Evolutionary conservation across 1,284 basidiomycete species (phyloP), one percentile per base, ranked within the genome.

Genomic region (Ganoderma sinense): DNA sequence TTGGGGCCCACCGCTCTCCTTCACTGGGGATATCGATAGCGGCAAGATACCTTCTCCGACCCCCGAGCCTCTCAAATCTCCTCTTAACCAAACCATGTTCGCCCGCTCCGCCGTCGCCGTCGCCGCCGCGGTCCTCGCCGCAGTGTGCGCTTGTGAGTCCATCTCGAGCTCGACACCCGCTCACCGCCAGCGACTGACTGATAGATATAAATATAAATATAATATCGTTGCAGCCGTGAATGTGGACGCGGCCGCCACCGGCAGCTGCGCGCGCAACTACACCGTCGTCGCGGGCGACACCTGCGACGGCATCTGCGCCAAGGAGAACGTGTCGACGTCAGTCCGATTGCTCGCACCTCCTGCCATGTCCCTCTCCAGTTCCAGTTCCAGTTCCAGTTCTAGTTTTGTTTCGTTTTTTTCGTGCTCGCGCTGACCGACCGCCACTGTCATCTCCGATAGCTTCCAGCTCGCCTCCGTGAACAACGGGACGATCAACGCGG

Each of bases 391-490:
- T n/a, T n/a, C n/a, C n/a, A n/a, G n/a, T n/a, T n/a, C n/a, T n/a
- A n/a, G n/a, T 20, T 16, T 60, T 16, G 14, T 4, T 51, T 64
- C 66, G 63, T 66, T 16, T 29, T 29, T 51, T 16, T 26, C 11
- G 31, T n/a, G n/a, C n/a, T 53, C 23, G 91, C 45, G 84, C 86
- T 64, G 64, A 58, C 8, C 14, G 45, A 8, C 16, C 58, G 45
- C 40, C 20, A n/a, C n/a, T n/a, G n/a, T n/a, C n/a, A n/a, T n/a
- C 45, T 13, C 31, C 31, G 5, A 5, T 58, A 92, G 91, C 4
- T 94, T 89, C 82, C 92, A 94, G 78, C 86, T 94, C 58, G 85
- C 87, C 6, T 84, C 83, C 5, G 83, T 89, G 72, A 93, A 93
- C 78, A 64, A 78, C 0, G 78, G 76, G 71, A 75, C 76, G 68